These are phyloP conservation scores for Fusarium tricinctum DNA, from an alignment of 2,329 filamentous ascomycete genomes.

Conservation along the genomic window DNA sequence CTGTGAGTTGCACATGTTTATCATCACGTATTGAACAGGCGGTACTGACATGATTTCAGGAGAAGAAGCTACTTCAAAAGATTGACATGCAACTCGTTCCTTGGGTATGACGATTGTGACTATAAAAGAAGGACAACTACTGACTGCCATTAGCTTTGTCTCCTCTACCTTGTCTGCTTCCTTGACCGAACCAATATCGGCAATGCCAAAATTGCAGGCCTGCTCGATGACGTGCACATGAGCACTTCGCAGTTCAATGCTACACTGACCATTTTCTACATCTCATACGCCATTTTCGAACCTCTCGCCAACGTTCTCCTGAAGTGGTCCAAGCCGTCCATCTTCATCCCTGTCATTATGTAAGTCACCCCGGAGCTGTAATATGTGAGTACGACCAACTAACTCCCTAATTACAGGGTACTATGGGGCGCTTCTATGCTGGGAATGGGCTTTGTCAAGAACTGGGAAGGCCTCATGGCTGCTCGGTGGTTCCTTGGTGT, in stretches of 20 bases:
- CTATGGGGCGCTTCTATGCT: slow-evolving; percentile 78
- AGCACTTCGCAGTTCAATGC: slow-evolving; percentile 77
- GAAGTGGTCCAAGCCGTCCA: slow-evolving; percentile 79
- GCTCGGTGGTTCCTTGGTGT: slow-evolving; percentile 80
- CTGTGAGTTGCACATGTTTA: slow-evolving; percentile 62
- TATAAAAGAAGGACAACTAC: not conserved
- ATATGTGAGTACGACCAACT: slow-evolving; percentile 25
- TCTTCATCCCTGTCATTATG: slow-evolving; percentile 89
- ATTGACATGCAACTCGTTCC: slow-evolving; percentile 73
- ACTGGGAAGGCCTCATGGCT: slow-evolving; percentile 75
- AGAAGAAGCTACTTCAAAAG: slow-evolving; percentile 72
- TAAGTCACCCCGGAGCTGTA: slow-evolving; percentile 54
- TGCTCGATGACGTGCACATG: slow-evolving; percentile 72
- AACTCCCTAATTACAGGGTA: slow-evolving; percentile 58
- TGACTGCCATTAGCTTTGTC: slow-evolving; percentile 64
- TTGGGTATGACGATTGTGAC: slow-evolving; percentile 58
- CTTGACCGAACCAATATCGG: slow-evolving; percentile 85
- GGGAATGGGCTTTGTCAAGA: slow-evolving; percentile 75
- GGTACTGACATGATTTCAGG: slow-evolving; percentile 58
- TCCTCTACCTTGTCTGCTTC: slow-evolving; percentile 82
- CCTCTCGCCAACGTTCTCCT: slow-evolving; percentile 83
- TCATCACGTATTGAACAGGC: not conserved
- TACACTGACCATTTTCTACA: slow-evolving; percentile 85
- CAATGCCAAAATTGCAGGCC: slow-evolving; percentile 72
- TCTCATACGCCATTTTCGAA: slow-evolving; percentile 86